Evolutionary conservation across 192 early-diverging fungal species (phyloP), one percentile per base, ranked within the genome.

Genomic region (Cetraspora pellucida): DNA sequence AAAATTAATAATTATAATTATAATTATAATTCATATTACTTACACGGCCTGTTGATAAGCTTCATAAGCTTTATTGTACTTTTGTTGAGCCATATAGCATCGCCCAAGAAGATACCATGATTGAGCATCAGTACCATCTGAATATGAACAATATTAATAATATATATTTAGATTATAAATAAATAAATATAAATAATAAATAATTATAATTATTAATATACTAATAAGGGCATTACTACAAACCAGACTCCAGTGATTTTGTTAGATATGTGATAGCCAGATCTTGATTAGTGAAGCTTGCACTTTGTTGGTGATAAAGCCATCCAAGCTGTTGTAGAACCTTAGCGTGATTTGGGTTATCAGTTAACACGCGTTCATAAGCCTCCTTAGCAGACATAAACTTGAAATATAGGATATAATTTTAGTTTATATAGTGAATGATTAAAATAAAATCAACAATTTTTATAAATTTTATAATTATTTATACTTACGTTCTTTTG

Each of bases 271-370:
- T 84, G 19, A 96, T 91, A 1, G 97, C 96, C 10, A 87, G 82
- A 19, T 95, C 93, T 78, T 94, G 90, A 81, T 96, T 96, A 78
- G 84, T 87, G 71, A 97, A 96, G 10, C 80, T 85, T 4, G 96
- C 90, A 55, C 90, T 89, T 74, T 89, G 90, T 81, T 94, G 94
- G 80, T 96, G 95, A 82, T 95, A 97, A n/a, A 99, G 88, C 91
- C 95, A 96, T 4, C 96, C 98, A 10, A 97, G 87, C 82, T 99
- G 96, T 79, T 97, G 96, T 11, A 99, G 78, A 23, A 97, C 96
- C 79, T 98, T 98, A 57, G 94, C 93, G 70, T 97, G 96, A 78
- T 92, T 92, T 16, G 98, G 95, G 75, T 93, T 96, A 31, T 94
- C 94, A 1, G 82, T 84, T 72, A 98, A 81, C 0, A 98, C 97